Conservation (phyloP, 257 asterid species). For the Solanum sejunctum region DNA sequence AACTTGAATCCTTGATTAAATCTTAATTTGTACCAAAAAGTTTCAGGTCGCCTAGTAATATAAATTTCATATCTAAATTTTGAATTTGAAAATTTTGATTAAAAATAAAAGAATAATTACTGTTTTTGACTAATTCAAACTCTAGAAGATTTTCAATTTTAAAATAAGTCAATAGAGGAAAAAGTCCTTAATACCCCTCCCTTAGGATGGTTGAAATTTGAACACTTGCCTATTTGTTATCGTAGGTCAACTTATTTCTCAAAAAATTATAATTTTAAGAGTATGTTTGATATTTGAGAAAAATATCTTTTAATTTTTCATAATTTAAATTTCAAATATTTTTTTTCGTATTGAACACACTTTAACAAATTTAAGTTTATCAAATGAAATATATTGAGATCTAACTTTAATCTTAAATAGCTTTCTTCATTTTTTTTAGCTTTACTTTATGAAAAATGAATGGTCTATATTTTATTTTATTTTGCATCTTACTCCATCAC, state of each 20-base stretch:
- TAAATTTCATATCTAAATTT: neutral
- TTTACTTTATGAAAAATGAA: neutral
- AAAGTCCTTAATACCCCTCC: neutral
- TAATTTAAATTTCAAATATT: too few species aligned
- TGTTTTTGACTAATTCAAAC: neutral
- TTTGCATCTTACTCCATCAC: neutral
- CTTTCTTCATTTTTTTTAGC: neutral
- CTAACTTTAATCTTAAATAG: neutral
- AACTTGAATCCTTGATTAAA: neutral
- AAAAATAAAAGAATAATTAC: neutral
- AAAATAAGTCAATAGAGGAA: neutral
- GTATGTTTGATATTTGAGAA: too few species aligned
- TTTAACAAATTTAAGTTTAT: too few species aligned
- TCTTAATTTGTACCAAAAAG: neutral
- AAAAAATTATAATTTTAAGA: neutral
- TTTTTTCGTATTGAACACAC: too few species aligned
- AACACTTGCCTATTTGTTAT: neutral
- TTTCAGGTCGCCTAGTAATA: neutral
- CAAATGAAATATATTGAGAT: neutral
- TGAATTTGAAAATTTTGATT: accelerated
- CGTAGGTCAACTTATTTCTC: neutral
- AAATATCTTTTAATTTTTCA: too few species aligned
- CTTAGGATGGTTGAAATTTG: neutral
- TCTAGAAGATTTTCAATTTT: neutral
- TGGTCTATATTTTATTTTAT: neutral